Evolutionary conservation across 2,329 filamentous ascomycete genomes (phyloP).

Genomic region (Phialemoniopsis sp.): DNA sequence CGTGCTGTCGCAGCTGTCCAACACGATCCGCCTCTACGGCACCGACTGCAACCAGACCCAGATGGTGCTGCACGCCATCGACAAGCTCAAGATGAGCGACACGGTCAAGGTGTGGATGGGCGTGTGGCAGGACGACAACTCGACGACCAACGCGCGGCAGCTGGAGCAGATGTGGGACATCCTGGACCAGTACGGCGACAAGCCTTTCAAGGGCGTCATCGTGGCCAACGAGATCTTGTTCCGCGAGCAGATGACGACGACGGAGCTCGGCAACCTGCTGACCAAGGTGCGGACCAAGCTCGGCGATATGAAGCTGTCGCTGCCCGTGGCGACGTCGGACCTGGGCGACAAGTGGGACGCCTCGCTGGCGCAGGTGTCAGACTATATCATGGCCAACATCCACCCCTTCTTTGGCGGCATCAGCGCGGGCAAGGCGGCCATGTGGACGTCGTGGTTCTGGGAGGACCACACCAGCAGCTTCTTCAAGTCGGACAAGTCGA

Average conservation of each 20-base stretch:
- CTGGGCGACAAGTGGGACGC: conserved; percentile 83
- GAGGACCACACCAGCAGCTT: conserved; percentile 60
- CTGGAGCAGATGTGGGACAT: conserved; percentile 80
- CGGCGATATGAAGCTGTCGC: conserved; percentile 56
- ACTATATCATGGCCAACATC: conserved; percentile 94
- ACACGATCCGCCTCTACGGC: conserved; percentile 83
- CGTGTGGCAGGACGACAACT: conserved; percentile 84
- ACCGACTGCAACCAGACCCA: conserved; percentile 98
- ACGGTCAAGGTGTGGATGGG: conserved; percentile 88
- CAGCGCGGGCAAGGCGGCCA: conserved; percentile 60
- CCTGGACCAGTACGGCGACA: conserved; percentile 61
- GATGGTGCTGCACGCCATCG: conserved; percentile 83
- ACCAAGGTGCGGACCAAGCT: conserved; percentile 68
- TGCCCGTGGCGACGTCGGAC: conserved; percentile 84
- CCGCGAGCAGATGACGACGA: conserved; percentile 67
- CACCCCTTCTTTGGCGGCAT: conserved; percentile 93
- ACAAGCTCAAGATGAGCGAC: conserved; percentile 65
- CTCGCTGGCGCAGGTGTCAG: conserved; percentile 64
- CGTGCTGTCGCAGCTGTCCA: conserved; percentile 84
- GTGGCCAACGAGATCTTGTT: conserved; percentile 78
- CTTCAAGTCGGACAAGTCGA: conserved; percentile 56
- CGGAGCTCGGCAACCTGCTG: conserved; percentile 61
- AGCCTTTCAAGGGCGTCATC: conserved; percentile 78
- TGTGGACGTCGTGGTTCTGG: conserved; percentile 86
- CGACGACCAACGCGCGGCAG: conserved; percentile 80